Evolutionary conservation across 139 green algal genomes (phyloP), one percentile per base, ranked within the genome.

Genomic region (Auxenochlorella protothecoides): DNA sequence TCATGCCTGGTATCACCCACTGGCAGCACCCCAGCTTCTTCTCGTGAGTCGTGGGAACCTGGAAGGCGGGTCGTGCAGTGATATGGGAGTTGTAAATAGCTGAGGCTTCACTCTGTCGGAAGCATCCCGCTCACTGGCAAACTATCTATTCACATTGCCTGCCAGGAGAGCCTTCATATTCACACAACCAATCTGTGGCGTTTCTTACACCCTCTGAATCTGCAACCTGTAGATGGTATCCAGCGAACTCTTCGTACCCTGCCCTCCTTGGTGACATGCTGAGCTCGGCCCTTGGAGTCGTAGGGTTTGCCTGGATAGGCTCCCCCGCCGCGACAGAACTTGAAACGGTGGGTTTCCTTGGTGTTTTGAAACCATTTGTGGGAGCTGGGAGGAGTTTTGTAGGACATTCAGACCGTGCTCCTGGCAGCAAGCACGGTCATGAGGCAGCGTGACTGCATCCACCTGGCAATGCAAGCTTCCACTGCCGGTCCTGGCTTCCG

Each of bases 1-100:
- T 96, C 68, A 76, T 93, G 81, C 87, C 85, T 72, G 87, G 86
- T 10, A 75, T 93, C 8, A 85, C 84, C 2, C 90, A 96, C 80
- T 96, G 90, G 90, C 89, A 96, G 86, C 79, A 69, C 57, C 90
- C 90, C 52, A 75, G 66, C 68, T 96, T 95, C 80, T 95, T 95
- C 68, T 85, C 80, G 55, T 75, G 64, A 59, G 63, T 68, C 15
- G 27, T 44, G 27, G 27, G 27, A 44, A 44, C 27, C 27, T 44
- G 27, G 27, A 44, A 1, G 27, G 27, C 27, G 27, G 27, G 27
- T 44, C 27, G 27, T 44, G 27, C 27, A 44, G 27, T 44, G 27
- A 44, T 1, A 44, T 44, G 27, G 27, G 27, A 44, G 27, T 44
- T 44, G 27, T 1, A 44, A 44, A 44, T 44, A 44, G 27, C 27